Conservation (phyloP, 208 protist genomes). For the Herpetomonas muscarum region DNA sequence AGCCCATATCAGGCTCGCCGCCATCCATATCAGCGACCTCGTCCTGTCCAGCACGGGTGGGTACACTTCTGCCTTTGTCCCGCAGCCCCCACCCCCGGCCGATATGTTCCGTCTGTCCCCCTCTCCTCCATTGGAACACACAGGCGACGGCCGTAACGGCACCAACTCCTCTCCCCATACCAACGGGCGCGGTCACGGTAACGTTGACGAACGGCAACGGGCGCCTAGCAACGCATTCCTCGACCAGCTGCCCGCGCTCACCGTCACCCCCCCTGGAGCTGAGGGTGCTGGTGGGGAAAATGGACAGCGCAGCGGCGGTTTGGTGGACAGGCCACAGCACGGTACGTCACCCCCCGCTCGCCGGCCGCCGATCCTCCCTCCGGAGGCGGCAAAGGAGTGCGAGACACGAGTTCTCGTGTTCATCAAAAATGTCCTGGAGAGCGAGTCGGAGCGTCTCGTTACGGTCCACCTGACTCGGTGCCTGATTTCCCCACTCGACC, state of each 20-base stretch:
- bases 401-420: conserved; percentile 36
- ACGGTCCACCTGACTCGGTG: conserved; percentile 51
- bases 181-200: not conserved
- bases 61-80: not conserved
- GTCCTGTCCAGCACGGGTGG: conserved; percentile 8
- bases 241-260: conserved; percentile 16
- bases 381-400: conserved; percentile 12
- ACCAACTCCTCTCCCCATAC: too few species aligned
- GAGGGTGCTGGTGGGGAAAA: not conserved
- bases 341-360: not conserved
- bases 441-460: conserved; percentile 7
- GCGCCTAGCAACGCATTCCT: conserved; percentile 31
- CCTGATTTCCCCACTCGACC: conserved; percentile 35
- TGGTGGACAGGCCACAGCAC: not conserved
- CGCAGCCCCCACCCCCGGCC: too few species aligned
- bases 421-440: conserved; percentile 34
- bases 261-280: not conserved
- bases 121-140: too few species aligned
- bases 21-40: conserved; percentile 49
- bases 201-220: not conserved
- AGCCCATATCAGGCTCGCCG: conserved; percentile 17
- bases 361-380: not conserved
- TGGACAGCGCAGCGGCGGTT: not conserved
- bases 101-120: too few species aligned
- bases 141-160: too few species aligned